Evolutionary conservation across 345 rosid species (phyloP).

Genomic region (Eucalyptus pauciflora): DNA sequence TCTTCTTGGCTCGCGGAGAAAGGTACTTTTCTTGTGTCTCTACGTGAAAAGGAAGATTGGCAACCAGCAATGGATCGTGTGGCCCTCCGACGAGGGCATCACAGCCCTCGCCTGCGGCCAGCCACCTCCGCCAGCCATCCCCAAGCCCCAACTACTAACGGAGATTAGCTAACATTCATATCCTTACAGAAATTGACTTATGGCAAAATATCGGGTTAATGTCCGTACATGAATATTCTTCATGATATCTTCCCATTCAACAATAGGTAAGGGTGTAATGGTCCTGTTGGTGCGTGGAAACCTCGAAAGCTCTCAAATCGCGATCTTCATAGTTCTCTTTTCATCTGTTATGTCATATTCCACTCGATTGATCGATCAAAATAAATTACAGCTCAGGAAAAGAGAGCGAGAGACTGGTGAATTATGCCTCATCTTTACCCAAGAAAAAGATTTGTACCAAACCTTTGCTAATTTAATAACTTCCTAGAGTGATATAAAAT

Average conservation of each 20-base stretch:
- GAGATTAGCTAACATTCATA: not conserved
- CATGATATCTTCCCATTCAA: not conserved
- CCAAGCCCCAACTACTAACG: not conserved
- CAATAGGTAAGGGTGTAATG: not conserved
- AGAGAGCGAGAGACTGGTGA: not conserved
- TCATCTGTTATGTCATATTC: not conserved
- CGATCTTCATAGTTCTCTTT: not conserved
- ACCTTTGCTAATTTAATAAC: not conserved
- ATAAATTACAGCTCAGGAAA: not conserved
- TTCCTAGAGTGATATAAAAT: not conserved
- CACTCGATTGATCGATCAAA: not conserved
- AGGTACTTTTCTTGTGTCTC: not conserved
- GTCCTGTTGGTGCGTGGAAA: not conserved
- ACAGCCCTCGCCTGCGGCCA: not conserved
- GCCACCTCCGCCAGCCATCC: not conserved
- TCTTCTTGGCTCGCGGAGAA: not conserved
- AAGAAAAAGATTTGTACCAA: not conserved
- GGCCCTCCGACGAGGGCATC: not conserved
- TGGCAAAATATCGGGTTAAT: not conserved
- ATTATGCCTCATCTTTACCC: not conserved
- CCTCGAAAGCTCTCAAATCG: not conserved
- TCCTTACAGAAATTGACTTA: not conserved
- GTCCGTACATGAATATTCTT: not conserved
- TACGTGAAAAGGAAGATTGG: not conserved
- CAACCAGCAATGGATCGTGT: not conserved